These are phyloP conservation scores for Nemania sp. DNA, from an alignment of 2,329 filamentous ascomycete genomes.

Conservation along the genomic window DNA sequence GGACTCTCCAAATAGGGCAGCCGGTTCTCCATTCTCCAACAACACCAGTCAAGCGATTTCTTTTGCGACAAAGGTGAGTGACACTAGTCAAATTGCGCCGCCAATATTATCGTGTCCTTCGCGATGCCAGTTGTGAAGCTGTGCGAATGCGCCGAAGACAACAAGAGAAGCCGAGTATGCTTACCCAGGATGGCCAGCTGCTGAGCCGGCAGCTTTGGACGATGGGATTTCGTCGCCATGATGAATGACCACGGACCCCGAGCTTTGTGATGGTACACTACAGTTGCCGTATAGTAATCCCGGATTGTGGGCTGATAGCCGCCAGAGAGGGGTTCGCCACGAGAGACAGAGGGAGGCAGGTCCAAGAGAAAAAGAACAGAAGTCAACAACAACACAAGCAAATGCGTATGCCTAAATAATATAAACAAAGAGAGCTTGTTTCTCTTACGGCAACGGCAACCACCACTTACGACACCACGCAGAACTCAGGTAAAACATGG, in stretches of 20 bases:
- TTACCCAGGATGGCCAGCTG: conserved; percentile 80
- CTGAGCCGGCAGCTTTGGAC: conserved; percentile 71
- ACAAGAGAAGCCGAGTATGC: conserved; percentile 36
- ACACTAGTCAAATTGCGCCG: conserved; percentile 14
- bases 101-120: not conserved
- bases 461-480: too few relatives aligned
- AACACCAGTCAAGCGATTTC: not conserved
- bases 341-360: not conserved
- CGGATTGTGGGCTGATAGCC: not conserved
- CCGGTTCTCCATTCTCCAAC: not conserved
- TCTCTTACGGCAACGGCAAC: not conserved
- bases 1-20: not conserved
- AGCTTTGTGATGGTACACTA: not conserved
- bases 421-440: not conserved
- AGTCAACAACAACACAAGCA: not conserved
- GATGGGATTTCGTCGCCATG: conserved; percentile 30
- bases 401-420: not conserved
- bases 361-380: not conserved
- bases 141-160: not conserved
- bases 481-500: not conserved
- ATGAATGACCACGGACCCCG: conserved; percentile 6
- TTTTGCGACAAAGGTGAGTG: not conserved
- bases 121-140: not conserved
- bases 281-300: not conserved
- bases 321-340: not conserved